Conservation (phyloP, 2,329 filamentous ascomycete species). For the Claviceps purpurea region DNA sequence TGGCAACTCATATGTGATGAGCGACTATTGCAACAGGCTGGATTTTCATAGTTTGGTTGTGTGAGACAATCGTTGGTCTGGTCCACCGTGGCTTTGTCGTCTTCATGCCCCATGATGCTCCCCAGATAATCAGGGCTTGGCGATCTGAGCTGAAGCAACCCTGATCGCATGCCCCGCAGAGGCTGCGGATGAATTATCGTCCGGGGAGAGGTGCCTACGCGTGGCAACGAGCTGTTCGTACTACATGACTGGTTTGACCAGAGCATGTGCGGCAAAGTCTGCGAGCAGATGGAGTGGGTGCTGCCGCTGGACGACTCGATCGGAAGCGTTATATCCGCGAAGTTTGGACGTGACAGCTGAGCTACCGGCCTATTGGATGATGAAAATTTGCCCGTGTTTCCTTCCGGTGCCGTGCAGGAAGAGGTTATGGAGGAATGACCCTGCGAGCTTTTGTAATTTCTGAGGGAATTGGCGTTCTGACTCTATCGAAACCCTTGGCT, state of each 20-base stretch:
- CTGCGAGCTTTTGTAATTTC: background rate
- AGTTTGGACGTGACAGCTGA: background rate
- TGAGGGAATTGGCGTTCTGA: conserved; percentile 7
- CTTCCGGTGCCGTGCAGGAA: background rate
- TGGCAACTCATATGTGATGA: background rate
- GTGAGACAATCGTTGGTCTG: background rate
- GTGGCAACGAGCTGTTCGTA: conserved; percentile 5
- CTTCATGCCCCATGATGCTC: conserved; percentile 3
- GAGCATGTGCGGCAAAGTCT: background rate
- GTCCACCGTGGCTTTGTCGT: background rate
- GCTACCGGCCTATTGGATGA: background rate
- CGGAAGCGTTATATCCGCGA: background rate
- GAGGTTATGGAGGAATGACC: background rate
- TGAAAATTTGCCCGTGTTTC: background rate
- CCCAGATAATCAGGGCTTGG: background rate
- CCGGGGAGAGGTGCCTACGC: background rate
- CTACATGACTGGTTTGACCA: conserved; percentile 6
- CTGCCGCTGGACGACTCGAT: conserved; percentile 4
- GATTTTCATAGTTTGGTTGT: background rate
- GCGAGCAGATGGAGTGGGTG: conserved; percentile 3
- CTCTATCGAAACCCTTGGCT: conserved; percentile 18
- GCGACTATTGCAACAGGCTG: background rate
- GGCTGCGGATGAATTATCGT: conserved; percentile 14
- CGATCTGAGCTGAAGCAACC: conserved; percentile 2
- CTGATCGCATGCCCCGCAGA: conserved; percentile 3